Evolutionary conservation across 495 filamentous ascomycete genomes (phyloP), one percentile per base, ranked within the genome.

Genomic region (Mytilinidion resinicola): DNA sequence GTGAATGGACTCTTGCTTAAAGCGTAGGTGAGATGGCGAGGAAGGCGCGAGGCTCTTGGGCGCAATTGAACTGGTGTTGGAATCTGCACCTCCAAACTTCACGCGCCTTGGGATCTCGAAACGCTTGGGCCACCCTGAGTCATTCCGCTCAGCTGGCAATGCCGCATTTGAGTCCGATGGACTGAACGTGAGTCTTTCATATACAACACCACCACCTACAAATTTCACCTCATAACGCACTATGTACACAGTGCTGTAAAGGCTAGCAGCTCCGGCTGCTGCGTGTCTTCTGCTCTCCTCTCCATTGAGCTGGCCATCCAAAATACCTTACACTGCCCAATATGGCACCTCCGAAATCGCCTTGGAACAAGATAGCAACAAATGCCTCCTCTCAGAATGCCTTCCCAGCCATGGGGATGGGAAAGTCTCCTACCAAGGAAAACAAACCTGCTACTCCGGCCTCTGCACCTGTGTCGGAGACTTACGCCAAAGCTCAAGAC

Each of bases 401-500:
- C 4, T 19, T 50, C 11, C n/a, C 44, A 33, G 9, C 55, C 14
- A 56, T 57, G 59, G 63, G 33, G 30, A 56, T 57, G 59, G 63
- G 33, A 41, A 63, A 59, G 55, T 41, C 48, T 55, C 38, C 41
- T 36, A 34, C 51, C 20, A 54, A 60, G 52, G 53, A 50, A 38
- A 44, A 59, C n/a, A 41, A 51, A 33, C 25, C 44, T 33, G 34
- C 46, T 34, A 58, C 25, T 10, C 37, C 39, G 39, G 42, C 55
- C n/a, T 15, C 37, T 11, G 6, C 25, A 30, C n/a, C 43, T n/a
- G 43, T 19, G 11, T 63, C 63, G 35, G 63, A 93, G 14, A 51
- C 37, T 66, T 95, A 96, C 72, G 79, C 84, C 43, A 85, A 93
- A 67, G 83, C 86, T 19, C 93, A 97, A 74, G 75, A 86, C 56